Conservation (phyloP, 306 rosid species). For the Glycine latifolia region DNA sequence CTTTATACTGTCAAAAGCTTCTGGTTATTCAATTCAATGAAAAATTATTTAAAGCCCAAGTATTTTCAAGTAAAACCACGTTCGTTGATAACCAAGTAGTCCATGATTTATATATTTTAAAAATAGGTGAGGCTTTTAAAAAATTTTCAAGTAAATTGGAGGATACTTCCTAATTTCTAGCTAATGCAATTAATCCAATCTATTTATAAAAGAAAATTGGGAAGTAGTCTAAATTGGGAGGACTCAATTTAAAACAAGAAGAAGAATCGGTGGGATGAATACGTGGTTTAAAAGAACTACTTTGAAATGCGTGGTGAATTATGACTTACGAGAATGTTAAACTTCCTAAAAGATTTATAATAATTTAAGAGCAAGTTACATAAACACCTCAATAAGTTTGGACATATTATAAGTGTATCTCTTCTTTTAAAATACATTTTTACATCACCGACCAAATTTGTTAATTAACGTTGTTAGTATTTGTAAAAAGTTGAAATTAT, state of each 20-base stretch:
- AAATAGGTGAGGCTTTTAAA: constrained; percentile 13
- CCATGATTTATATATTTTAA: neutral
- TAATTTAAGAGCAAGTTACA: too few relatives aligned
- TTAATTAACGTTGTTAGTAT: too few relatives aligned
- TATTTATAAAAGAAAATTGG: neutral
- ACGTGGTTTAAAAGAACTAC: neutral
- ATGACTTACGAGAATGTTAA: neutral
- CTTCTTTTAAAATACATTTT: too few relatives aligned
- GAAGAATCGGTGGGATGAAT: neutral
- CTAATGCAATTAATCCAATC: constrained; percentile 20
- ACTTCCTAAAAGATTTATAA: neutral
- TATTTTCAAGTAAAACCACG: constrained; percentile 25
- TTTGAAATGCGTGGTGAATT: neutral
- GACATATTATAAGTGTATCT: too few relatives aligned
- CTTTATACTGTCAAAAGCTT: constrained; percentile 38
- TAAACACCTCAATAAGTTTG: too few relatives aligned
- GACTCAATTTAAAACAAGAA: neutral
- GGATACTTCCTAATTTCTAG: neutral
- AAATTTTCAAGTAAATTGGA: neutral
- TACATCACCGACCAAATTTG: too few relatives aligned
- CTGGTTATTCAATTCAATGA: constrained; percentile 8
- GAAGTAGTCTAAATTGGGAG: too few relatives aligned
- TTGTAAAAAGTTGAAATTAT: too few relatives aligned
- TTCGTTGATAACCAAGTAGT: neutral
- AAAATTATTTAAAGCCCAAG: neutral